Base-by-base conservation (phyloP, 2,329 filamentous ascomycete genomes). In the Ophiostoma angusticollis region DNA sequence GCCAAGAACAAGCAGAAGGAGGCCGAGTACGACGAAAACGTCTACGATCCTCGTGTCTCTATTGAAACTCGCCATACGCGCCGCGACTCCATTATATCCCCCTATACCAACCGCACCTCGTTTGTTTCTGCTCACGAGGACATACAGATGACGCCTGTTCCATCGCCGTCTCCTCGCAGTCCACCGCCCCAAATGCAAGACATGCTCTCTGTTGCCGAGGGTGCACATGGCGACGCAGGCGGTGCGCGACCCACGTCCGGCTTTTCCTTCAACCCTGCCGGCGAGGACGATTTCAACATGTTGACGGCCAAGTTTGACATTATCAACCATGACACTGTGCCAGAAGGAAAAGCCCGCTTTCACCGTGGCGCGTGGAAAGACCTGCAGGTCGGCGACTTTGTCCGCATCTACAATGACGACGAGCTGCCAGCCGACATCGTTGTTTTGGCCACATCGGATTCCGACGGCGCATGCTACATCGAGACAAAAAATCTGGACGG, bases 401-500 rank as follows among this genome's bases (percentile, higher is more conserved):
- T 98, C 39, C 84, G 93, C 49, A 74, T 98, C 36, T 96, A 95
- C 63, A 95, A 93, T 52, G 83, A 94, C 49, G 91, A 98, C 53
- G 86, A 93, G 50, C 76, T 98, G 18, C 93, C 91, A 1, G 89
- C 91, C 34, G 91, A 98, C 59, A 68, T 98, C 33, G 80, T 96
- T 34, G 82, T 98, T 31, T 63, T 98, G 18, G 84, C 91, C 3
- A 96, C 91, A 0, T 94, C 91, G 3, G 91, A 96, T 51, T 72
- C 81, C 1, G 91, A 98, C 51, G 91, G 91, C 36, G 84, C 84
- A 27, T 98, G 91, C 60, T 98, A 95, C 52, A 82, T 98, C 17
- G 91, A 98, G 61, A 98, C 91, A 3, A 98, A 96, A 66, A 96
- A 94, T 56, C 58, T 98, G 65, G 91, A 98, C 53, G 91, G 91